Percentiles rank a stretch among this genome's conserved stretches.
phyloP scores from a whole-genome alignment of 306 rosid species.

The Notholithocarpus densiflorus region DNA sequence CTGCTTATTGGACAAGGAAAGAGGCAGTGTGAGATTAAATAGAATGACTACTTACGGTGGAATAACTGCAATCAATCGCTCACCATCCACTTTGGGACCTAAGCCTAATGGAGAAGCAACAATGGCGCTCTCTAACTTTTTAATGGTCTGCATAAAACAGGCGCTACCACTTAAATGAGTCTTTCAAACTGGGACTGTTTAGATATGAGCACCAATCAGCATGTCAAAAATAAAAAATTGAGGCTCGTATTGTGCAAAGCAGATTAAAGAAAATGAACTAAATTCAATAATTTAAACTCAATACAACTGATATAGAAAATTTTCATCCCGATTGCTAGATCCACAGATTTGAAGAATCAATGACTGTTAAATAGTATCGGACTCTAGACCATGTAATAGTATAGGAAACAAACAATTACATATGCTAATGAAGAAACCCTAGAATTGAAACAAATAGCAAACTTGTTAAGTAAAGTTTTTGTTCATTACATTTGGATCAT shows the following conservation, averaged over 20 bases:
- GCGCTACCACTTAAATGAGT: conserved; percentile 2
- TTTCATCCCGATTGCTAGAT: neutral
- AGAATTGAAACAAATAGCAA: neutral
- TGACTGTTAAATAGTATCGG: neutral
- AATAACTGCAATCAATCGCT: conserved; percentile 84
- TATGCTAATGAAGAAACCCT: neutral
- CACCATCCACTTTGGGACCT: conserved; percentile 78
- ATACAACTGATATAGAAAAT: neutral
- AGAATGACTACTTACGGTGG: conserved; percentile 69
- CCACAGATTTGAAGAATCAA: neutral
- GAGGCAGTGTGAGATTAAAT: conserved; percentile 11
- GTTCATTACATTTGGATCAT: conserved; percentile 66
- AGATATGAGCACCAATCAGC: neutral
- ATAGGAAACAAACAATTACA: neutral
- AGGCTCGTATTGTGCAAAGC: neutral
- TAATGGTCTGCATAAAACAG: conserved; percentile 53
- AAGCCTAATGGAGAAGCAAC: conserved; percentile 83
- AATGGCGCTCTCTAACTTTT: conserved; percentile 78
- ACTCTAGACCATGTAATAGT: neutral
- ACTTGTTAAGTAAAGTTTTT: neutral
- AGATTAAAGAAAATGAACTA: neutral
- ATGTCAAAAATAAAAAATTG: neutral
- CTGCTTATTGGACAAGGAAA: conserved; percentile 2
- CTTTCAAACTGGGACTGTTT: conserved; percentile 1
- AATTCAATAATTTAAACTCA: neutral